Base-by-base conservation (phyloP, 805 yeast genomes). In the Candida wancherniae region DNA sequence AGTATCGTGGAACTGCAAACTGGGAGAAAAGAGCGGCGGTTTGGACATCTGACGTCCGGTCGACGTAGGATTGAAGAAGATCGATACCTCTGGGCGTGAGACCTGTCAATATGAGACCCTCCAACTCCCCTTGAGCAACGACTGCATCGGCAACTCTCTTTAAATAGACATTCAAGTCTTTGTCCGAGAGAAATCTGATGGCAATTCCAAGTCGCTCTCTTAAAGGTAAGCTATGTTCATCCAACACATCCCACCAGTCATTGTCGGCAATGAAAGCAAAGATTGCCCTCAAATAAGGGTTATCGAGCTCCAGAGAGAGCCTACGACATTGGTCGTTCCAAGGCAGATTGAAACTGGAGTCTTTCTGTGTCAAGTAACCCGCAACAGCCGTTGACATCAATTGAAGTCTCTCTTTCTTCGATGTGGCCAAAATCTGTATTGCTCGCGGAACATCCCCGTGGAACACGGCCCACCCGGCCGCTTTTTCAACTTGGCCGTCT, bases 391-490 rank as follows among this genome's bases (percentile, higher is more conserved):
- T 82, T 0, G 95, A 86, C 71, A 90, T 87, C 26, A 90, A 68
- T 29, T 82, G 61, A 26, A 84, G 65, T 32, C 79, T 63, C 51
- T 82, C 87, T 36, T 74, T 78, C 28, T 77, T 77, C 2, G 95
- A 75, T n/a, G 73, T 66, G 0, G 84, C 76, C 32, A 90, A 61
- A n/a, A 86, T 80, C 24, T 75, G 77, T 4, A 88, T 83, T 0
- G 97, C 95, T 29, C 77, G 70, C 3, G 74, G 70, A 3, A 90
- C 83, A 53, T 87, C 84, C 5, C 95, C 96, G 51, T 85, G 90
- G 55, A 90, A 90, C 0, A 87, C 88, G 0, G 97, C 97, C 94
- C 95, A 85, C 0, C 94, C 97, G 1, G 97, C 98, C 1, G 98
- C 97, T 51, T 90, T 80, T 39, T 87, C 95, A 40, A 72, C 73